Percentiles rank a stretch among this genome's conserved stretches.
phyloP scores from a whole-genome alignment of 1,284 basidiomycete genomes.

The Neonothopanus nambi region DNA sequence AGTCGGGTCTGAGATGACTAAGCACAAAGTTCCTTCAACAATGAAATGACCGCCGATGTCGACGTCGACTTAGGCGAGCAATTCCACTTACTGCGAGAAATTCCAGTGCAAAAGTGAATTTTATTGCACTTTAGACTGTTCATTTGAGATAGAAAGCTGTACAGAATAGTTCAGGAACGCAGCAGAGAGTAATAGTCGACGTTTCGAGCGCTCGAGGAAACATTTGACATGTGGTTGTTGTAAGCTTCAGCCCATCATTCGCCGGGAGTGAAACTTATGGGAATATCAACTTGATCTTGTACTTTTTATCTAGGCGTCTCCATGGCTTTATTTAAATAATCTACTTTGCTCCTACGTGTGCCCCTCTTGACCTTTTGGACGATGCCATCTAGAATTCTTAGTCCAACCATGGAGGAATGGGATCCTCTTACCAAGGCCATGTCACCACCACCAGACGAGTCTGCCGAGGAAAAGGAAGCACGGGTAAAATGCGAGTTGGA shows the following conservation, averaged over 20 bases:
- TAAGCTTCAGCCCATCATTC: background rate
- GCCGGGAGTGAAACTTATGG: background rate
- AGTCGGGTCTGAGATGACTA: no score
- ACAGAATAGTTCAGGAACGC: no score
- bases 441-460: slow-evolving; percentile 62
- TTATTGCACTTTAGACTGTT: no score
- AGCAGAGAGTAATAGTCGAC: no score
- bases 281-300: slow-evolving; percentile 5
- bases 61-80: no score
- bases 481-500: slow-evolving; percentile 56
- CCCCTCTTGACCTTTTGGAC: background rate
- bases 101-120: no score
- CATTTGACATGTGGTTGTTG: background rate
- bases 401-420: slow-evolving; percentile 23
- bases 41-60: no score
- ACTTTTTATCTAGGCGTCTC: slow-evolving; percentile 9
- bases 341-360: background rate
- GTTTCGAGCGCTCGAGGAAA: background rate
- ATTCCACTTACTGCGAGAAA: no score
- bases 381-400: slow-evolving; percentile 15
- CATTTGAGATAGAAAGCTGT: no score
- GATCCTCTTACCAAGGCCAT: slow-evolving; percentile 56
- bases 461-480: slow-evolving; percentile 45
- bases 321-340: background rate
- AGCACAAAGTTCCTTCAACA: no score